phyloP scores from a whole-genome alignment of 345 rosid genomes.

The Arabidopsis arenosa region DNA sequence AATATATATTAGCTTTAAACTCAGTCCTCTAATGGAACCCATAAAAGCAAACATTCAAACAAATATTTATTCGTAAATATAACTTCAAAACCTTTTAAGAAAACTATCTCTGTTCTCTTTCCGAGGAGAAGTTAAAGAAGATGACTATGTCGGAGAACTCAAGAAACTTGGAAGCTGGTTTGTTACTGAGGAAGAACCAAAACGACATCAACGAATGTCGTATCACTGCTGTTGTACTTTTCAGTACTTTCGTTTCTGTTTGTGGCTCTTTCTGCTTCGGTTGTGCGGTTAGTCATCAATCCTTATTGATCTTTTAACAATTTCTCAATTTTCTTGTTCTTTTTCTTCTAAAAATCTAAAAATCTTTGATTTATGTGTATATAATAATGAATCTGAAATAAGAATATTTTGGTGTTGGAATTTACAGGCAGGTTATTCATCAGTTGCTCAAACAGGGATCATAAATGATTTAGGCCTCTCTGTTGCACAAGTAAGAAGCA shows the following conservation, averaged over 20 bases:
- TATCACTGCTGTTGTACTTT: slow-evolving; percentile 39
- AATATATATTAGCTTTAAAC: slow-evolving; percentile 33
- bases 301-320: neutral
- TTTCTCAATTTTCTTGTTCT: neutral
- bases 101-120: neutral
- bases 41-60: neutral
- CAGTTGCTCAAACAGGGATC: slow-evolving; percentile 52
- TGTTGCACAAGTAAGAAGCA: slow-evolving; percentile 46
- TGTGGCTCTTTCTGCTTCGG: slow-evolving; percentile 52
- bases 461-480: slow-evolving; percentile 51
- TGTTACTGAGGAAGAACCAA: slow-evolving; percentile 36
- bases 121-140: slow-evolving; percentile 15
- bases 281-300: slow-evolving; percentile 44
- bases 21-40: slow-evolving; percentile 19
- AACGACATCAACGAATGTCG: slow-evolving; percentile 47
- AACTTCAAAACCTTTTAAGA: neutral
- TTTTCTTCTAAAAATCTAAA: neutral
- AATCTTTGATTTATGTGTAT: neutral
- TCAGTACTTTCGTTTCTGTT: slow-evolving; percentile 50
- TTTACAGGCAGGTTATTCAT: slow-evolving; percentile 55
- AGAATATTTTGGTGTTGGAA: neutral
- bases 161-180: slow-evolving; percentile 40
- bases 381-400: neutral
- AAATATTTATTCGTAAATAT: neutral
- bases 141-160: slow-evolving; percentile 42